Conservation (phyloP, 495 filamentous ascomycete species). For the Penicillium riverlandense region DNA sequence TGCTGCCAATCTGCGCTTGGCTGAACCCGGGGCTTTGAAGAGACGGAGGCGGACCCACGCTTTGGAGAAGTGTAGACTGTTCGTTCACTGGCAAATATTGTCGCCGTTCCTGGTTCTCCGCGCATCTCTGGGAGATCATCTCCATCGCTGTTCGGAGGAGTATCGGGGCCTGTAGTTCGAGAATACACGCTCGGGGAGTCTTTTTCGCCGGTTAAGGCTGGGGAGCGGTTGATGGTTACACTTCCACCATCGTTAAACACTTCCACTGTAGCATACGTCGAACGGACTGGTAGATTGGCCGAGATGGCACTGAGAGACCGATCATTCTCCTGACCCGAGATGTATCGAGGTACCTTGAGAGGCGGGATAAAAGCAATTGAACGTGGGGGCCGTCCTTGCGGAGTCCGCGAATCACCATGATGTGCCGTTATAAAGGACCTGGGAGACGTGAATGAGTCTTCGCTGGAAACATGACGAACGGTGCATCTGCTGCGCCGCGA, state of each 20-base stretch:
- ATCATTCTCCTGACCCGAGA: not conserved
- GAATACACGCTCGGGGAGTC: conserved; percentile 51
- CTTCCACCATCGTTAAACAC: conserved; percentile 15
- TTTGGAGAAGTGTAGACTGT: conserved; percentile 30
- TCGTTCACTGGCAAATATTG: conserved; percentile 35
- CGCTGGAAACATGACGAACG: conserved; percentile 26
- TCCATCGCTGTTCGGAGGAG: conserved; percentile 17
- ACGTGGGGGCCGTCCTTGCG: conserved; percentile 4
- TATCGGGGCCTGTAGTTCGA: conserved; percentile 41
- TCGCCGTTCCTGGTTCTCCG: conserved; percentile 33
- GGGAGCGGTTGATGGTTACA: conserved; percentile 9
- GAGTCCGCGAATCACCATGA: conserved; percentile 15
- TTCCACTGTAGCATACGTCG: conserved; percentile 1
- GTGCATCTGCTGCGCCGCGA: conserved; percentile 22
- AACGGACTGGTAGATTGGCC: not conserved
- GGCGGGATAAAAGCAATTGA: not conserved
- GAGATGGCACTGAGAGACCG: not conserved
- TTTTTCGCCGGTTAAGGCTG: not conserved
- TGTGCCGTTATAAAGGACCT: conserved; percentile 24
- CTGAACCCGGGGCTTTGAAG: conserved; percentile 1
- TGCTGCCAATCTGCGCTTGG: conserved; percentile 39
- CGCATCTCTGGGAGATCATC: conserved; percentile 4
- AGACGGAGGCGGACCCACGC: conserved; percentile 5
- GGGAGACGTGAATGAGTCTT: conserved; percentile 23
- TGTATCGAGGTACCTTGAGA: not conserved